phyloP scores from a whole-genome alignment of 106 monocot species.

The Acanthochlamys bracteata region DNA sequence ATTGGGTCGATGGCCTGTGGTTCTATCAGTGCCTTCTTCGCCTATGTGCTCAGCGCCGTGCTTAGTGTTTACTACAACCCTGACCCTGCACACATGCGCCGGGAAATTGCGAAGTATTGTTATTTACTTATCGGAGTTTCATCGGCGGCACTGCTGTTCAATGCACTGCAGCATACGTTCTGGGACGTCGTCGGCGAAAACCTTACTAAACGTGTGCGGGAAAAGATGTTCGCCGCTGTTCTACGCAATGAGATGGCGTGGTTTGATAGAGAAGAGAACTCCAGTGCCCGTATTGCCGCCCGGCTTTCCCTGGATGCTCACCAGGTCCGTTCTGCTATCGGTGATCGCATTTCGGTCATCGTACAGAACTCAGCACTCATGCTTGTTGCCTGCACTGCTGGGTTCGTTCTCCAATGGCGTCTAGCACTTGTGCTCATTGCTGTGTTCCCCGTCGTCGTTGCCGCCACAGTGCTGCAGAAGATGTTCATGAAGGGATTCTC shows the following conservation, averaged over 20 bases:
- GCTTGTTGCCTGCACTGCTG: conserved; percentile 89
- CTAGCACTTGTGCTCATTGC: conserved; percentile 81
- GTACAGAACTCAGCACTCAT: conserved; percentile 91
- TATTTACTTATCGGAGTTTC: conserved; percentile 87
- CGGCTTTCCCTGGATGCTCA: conserved; percentile 77
- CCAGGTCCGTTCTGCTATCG: conserved; percentile 88
- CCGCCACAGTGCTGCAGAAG: conserved; percentile 93
- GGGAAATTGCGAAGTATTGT: conserved; percentile 91
- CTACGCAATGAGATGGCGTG: conserved; percentile 78
- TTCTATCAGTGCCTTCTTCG: conserved; percentile 83
- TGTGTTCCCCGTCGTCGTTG: conserved; percentile 86
- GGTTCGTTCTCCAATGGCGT: conserved; percentile 90
- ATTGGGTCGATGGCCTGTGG: conserved; percentile 91
- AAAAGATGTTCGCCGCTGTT: conserved; percentile 76
- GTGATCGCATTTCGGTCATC: conserved; percentile 90
- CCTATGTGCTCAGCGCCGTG: conserved; percentile 92
- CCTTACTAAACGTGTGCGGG: conserved; percentile 72
- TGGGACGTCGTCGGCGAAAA: conserved; percentile 96
- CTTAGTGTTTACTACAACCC: conserved; percentile 73
- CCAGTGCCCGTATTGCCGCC: conserved; percentile 59
- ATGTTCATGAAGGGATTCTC: conserved; percentile 98
- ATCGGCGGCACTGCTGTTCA: conserved; percentile 83
- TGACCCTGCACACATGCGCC: conserved; percentile 56
- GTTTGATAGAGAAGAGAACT: conserved; percentile 89
- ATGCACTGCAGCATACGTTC: conserved; percentile 82